Evolutionary conservation across 768 basidiomycete species (phyloP).

Genomic region (Antrodiella citrinella): DNA sequence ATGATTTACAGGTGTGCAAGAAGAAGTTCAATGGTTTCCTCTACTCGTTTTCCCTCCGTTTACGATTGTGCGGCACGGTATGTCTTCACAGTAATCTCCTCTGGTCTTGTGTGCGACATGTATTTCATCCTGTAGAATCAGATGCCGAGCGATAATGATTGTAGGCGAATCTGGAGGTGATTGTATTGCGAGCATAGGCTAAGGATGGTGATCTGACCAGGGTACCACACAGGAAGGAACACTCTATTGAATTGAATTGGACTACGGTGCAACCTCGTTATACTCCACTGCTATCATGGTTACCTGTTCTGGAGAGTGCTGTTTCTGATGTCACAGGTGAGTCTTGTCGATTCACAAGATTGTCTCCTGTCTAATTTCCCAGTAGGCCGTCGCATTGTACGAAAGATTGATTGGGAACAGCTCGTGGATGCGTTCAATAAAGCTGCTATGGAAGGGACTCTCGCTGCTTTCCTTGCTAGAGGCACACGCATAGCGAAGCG

Average conservation of each 20-base stretch:
- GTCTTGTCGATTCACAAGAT: neutral
- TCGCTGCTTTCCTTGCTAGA: neutral
- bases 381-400: neutral
- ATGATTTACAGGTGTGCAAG: conserved; percentile 29
- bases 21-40: conserved; percentile 30
- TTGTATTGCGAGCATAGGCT: no score
- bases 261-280: neutral
- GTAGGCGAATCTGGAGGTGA: neutral
- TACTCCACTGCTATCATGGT: neutral
- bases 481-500: neutral
- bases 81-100: conserved; percentile 5
- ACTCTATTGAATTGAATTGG: neutral
- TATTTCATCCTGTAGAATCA: neutral
- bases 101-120: neutral
- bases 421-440: conserved; percentile 18
- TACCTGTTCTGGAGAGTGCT: neutral
- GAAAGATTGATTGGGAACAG: conserved; percentile 8
- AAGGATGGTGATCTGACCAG: no score
- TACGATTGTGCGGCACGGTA: conserved; percentile 38
- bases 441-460: neutral
- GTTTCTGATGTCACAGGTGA: neutral
- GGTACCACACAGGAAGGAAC: neutral
- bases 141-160: neutral
- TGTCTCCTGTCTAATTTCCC: neutral
- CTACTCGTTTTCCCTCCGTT: conserved; percentile 38